Evolutionary conservation across 306 rosid genomes (phyloP), one percentile per base, ranked within the genome.

Genomic region (Vigna reflexopilosa): DNA sequence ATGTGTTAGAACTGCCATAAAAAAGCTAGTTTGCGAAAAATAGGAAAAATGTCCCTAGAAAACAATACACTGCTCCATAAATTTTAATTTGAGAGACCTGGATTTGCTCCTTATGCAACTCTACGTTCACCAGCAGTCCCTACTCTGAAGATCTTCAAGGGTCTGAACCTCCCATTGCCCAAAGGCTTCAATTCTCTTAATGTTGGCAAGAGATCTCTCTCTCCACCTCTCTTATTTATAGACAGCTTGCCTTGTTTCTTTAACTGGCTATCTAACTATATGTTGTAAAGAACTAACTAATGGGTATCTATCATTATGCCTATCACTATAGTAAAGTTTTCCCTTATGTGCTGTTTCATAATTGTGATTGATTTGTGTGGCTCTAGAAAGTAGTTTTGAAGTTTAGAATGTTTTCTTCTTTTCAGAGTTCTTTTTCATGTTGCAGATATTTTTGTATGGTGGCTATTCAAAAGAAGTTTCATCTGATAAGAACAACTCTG

Each of bases 391-490:
- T 40, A 42, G 28, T 51, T 54, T 74, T 45, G 50, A 73, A 69
- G 19, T 63, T 70, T 45, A 78, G 49, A 76, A 50, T 45, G 42
- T 10, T 66, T 22, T 58, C 80, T 54, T 73, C 36, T 79, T 69
- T 65, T 77, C 66, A 15, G 0, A 54, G 58, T 48, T 77, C 68
- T 49, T 77, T 30, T 86, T 65, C 72, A 50, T 80, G 75, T 89
- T 80, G 87, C 90, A 95, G 98, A 82, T 95, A 69, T 95, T 89
- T 79, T 84, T 95, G 75, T 95, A 95, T 82, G 99, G 98, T 84
- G 99, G 99, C 70, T 93, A 95, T 89, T 91, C 94, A 84, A 95
- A 95, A 91, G 99, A 92, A 86, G 80, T 93, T 82, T 89, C 90
- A 75, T 85, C 91, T 44, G 99, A 95, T 79, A 95, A 93, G 88